Base-by-base conservation (phyloP, 192 early-diverging fungal genomes). In the Linnemannia schmuckeri region DNA sequence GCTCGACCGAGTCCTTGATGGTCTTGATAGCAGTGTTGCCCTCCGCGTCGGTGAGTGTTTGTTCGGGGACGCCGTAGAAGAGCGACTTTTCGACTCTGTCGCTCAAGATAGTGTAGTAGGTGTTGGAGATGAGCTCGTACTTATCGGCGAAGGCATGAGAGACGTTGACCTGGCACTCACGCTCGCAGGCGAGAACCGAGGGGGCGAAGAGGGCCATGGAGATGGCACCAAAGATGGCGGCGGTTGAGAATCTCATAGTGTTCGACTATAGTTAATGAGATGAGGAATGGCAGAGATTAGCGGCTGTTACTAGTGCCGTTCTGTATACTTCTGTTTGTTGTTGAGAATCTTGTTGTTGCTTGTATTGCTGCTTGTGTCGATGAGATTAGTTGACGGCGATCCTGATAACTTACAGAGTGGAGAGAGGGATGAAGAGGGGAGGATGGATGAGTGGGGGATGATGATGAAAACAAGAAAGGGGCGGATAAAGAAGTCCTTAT, bases 141-240 rank as follows among this genome's bases (percentile, higher is more conserved):
- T 80, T 81, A 57, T 84, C 82, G 4, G 87, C 80, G 55, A 93
- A 93, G 27, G 86, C 91, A 44, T 42, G 46, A 2, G 91, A 85
- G 44, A 93, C 82, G 75, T 91, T 91, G 49, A 81, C 77, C 27
- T 89, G 90, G 54, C 92, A 93, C n/a, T 88, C 87, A 24, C 72
- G 79, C 81, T 93, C 92, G 77, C 92, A 93, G 18, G 90, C 91
- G 13, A 80, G 57, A n/a, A 82, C 77, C 8, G 87, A 82, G 10
- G 82, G 82, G 17, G 75, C 70, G 37, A 82, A 77, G 52, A 81
- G n/a, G 46, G 81, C 78, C 37, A 77, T 30, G n/a, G 82, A 76
- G 78, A 88, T 35, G 70, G 78, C 76, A 69, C 87, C 82, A 44
- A 83, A 10, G 66, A 80, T 41, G 66, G 76, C 79, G 24, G 83